Evolutionary conservation across 306 rosid genomes (phyloP).

Genomic region (Cicer bijugum): DNA sequence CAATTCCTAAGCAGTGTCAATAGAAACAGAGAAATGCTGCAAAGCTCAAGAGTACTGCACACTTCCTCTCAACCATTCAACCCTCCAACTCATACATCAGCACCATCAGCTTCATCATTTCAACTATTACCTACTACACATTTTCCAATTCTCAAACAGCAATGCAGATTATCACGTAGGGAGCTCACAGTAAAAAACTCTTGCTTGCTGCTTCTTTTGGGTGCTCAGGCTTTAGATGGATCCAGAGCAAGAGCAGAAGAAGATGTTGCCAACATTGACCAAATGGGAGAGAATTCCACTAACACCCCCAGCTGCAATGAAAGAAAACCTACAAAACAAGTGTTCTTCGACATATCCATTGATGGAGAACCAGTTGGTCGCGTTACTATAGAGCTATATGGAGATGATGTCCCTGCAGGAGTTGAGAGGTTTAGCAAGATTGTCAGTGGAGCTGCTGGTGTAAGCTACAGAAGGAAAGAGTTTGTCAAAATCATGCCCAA

Average conservation of each 20-base stretch:
- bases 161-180: constrained; percentile 70
- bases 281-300: constrained; percentile 38
- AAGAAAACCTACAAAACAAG: constrained; percentile 59
- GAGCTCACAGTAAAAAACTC: constrained; percentile 68
- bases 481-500: constrained; percentile 75
- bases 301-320: constrained; percentile 50
- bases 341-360: constrained; percentile 70
- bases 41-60: constrained; percentile 51
- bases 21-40: constrained; percentile 60
- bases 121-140: constrained; percentile 48
- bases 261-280: constrained; percentile 41
- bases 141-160: constrained; percentile 52
- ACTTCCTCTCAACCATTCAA: constrained; percentile 52
- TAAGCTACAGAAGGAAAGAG: constrained; percentile 90
- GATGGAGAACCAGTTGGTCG: constrained; percentile 79
- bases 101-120: constrained; percentile 53
- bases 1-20: constrained; percentile 37
- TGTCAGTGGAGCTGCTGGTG: constrained; percentile 84
- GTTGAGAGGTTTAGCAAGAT: constrained; percentile 69
- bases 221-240: constrained; percentile 53
- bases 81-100: constrained; percentile 44
- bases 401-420: constrained; percentile 64
- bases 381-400: constrained; percentile 65
- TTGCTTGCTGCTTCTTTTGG: constrained; percentile 65
- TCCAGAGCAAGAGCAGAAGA: constrained; percentile 68